Conservation (phyloP, 2,329 filamentous ascomycete species). For the Intubia oerlemansii region DNA sequence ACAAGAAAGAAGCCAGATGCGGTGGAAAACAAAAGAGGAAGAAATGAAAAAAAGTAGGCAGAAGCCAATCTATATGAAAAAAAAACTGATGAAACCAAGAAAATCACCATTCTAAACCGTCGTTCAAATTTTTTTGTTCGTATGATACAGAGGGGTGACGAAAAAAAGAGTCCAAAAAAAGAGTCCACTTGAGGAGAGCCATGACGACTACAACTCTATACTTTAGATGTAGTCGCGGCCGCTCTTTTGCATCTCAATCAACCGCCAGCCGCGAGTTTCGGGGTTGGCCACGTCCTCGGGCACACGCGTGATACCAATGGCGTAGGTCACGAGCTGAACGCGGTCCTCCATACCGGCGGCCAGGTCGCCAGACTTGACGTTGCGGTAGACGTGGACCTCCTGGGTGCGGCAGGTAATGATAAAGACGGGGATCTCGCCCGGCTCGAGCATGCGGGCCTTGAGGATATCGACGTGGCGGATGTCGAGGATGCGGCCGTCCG, state of each 20-base stretch:
- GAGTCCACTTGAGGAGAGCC: no score
- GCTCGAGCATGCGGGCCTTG: constrained; percentile 59
- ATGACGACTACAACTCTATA: no score
- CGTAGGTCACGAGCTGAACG: constrained; percentile 94
- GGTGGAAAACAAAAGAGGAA: no score
- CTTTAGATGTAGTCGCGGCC: constrained; percentile 65
- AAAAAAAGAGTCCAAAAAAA: no score
- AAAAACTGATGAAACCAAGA: no score
- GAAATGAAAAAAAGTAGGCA: no score
- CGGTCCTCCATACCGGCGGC: constrained; percentile 97
- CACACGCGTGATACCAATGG: constrained; percentile 83
- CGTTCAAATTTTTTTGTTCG: no score
- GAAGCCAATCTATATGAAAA: no score
- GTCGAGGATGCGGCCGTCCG: constrained; percentile 84
- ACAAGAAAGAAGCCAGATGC: no score
- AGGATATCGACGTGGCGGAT: constrained; percentile 86
- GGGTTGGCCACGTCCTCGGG: constrained; percentile 93
- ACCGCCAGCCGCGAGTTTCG: constrained; percentile 86
- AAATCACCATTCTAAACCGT: no score
- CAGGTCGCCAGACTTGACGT: constrained; percentile 71
- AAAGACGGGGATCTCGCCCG: constrained; percentile 81
- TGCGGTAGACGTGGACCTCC: constrained; percentile 92
- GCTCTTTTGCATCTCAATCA: constrained; percentile 98
- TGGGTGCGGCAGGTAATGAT: constrained; percentile 93
- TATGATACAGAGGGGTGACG: no score